A percentile compares a stretch with the other conserved stretches of the same genome.
phyloP scores from a whole-genome alignment of 2,329 filamentous ascomycete genomes.

The Fusarium devonianum region DNA sequence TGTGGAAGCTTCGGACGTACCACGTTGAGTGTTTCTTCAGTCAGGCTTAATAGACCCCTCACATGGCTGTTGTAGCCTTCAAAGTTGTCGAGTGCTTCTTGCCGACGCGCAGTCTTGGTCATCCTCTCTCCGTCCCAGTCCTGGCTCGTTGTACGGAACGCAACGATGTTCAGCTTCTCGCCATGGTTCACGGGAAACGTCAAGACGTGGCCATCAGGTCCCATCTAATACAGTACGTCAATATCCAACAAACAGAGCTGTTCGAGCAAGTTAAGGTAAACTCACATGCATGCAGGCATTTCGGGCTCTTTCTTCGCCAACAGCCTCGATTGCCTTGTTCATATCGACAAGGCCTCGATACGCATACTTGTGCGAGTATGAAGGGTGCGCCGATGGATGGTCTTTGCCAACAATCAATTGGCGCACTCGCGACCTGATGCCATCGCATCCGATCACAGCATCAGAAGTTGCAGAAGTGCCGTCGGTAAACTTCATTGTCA shows the following conservation, averaged over 20 bases:
- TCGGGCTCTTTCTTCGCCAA: slow-evolving; percentile 50
- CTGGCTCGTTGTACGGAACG: slow-evolving; percentile 47
- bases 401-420: slow-evolving; percentile 55
- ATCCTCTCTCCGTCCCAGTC: slow-evolving; percentile 41
- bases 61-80: slow-evolving; percentile 45
- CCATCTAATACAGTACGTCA: slow-evolving; percentile 42
- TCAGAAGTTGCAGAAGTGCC: slow-evolving; percentile 49
- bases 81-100: slow-evolving; percentile 48
- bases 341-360: slow-evolving; percentile 60
- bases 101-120: slow-evolving; percentile 38
- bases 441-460: slow-evolving; percentile 66
- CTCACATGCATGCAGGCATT: slow-evolving; percentile 43
- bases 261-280: not conserved
- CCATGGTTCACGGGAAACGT: slow-evolving; percentile 66
- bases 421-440: slow-evolving; percentile 65
- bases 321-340: slow-evolving; percentile 56
- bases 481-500: slow-evolving; percentile 49
- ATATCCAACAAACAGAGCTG: rapidly evolving
- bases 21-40: slow-evolving; percentile 37
- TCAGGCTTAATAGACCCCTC: slow-evolving; percentile 42
- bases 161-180: slow-evolving; percentile 62
- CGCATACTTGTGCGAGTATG: slow-evolving; percentile 64
- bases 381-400: slow-evolving; percentile 47
- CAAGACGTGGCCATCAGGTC: slow-evolving; percentile 61
- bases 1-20: slow-evolving; percentile 23